A percentile compares a stretch with the other conserved stretches of the same genome.
Conservation (phyloP, 176 grass and related monocot species). For the Musa acuminata region DNA sequence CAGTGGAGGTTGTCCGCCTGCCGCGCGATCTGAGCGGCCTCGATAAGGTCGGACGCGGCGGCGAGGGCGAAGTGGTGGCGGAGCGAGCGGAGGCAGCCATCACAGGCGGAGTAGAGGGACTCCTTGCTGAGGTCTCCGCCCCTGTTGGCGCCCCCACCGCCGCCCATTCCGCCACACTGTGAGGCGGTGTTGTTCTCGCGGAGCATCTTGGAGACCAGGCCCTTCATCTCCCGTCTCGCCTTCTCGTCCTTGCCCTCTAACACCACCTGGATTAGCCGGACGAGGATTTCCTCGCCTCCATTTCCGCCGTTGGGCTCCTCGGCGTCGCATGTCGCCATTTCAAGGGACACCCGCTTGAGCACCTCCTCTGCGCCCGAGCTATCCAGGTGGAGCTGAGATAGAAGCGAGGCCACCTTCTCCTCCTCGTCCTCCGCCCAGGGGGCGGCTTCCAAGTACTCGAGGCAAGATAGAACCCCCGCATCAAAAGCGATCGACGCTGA, state of each 20-base stretch:
- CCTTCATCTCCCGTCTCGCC: conserved; percentile 93
- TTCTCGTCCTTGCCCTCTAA: conserved; percentile 97
- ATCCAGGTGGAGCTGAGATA: conserved; percentile 81
- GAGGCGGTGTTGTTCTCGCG: conserved; percentile 69
- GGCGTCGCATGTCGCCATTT: conserved; percentile 34
- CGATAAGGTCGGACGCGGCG: conserved; percentile 35
- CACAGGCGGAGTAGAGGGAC: conserved; percentile 75
- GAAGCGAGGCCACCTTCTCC: conserved; percentile 74
- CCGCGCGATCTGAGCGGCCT: conserved; percentile 56
- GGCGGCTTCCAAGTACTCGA: conserved; percentile 19
- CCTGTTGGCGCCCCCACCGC: conserved; percentile 19
- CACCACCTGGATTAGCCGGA: conserved; percentile 84
- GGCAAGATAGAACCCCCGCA: conserved; percentile 44
- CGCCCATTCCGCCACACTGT: neutral
- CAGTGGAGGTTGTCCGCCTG: conserved; percentile 94
- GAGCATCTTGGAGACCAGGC: conserved; percentile 96
- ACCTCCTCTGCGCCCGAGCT: conserved; percentile 74
- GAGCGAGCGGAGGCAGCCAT: conserved; percentile 64
- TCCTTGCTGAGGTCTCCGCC: conserved; percentile 79
- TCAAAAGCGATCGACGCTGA: conserved; percentile 80
- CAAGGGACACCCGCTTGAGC: conserved; percentile 82
- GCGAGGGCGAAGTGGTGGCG: conserved; percentile 47
- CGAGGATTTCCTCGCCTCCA: conserved; percentile 68
- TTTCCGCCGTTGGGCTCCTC: conserved; percentile 32
- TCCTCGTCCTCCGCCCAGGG: conserved; percentile 54